Conservation (phyloP, 1,139 yeast species). For the Pneumocystis wakefieldiae region DNA sequence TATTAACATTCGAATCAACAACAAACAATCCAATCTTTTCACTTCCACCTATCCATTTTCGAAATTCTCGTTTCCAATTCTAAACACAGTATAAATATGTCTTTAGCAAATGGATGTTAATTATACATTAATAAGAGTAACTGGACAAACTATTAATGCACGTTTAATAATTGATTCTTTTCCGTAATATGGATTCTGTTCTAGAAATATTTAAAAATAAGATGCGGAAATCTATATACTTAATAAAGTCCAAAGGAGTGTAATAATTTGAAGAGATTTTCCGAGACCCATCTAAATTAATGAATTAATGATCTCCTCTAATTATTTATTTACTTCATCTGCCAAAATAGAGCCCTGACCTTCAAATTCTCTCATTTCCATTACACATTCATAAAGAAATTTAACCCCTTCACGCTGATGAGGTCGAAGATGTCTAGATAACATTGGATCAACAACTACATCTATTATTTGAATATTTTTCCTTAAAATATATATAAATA, state of each 20-base stretch:
- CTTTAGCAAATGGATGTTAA: neutral
- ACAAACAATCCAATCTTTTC: constrained; percentile 36
- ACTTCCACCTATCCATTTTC: constrained; percentile 63
- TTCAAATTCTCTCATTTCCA: constrained; percentile 40
- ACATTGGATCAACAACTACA: constrained; percentile 56
- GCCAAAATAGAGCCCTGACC: constrained; percentile 75
- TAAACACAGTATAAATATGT: constrained; percentile 19
- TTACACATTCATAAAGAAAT: constrained; percentile 67
- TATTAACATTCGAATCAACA: constrained; percentile 33
- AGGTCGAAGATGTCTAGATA: constrained; percentile 46
- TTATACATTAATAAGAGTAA: constrained; percentile 41
- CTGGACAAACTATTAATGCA: constrained; percentile 78
- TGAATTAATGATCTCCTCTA: neutral
- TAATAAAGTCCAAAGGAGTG: constrained; percentile 69
- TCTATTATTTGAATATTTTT: constrained; percentile 25
- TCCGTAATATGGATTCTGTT: constrained; percentile 46
- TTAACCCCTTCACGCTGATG: constrained; percentile 76
- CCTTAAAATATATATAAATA: constrained; percentile 9
- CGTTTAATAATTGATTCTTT: constrained; percentile 35
- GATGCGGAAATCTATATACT: constrained; percentile 16
- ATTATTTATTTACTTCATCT: constrained; percentile 37
- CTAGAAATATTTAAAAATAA: neutral
- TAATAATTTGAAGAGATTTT: constrained; percentile 73
- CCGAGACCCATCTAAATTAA: constrained; percentile 66
- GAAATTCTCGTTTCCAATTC: constrained; percentile 82